These are phyloP conservation scores for Penium margaritaceum DNA, from an alignment of 139 green algal genomes.

Conservation along the genomic window DNA sequence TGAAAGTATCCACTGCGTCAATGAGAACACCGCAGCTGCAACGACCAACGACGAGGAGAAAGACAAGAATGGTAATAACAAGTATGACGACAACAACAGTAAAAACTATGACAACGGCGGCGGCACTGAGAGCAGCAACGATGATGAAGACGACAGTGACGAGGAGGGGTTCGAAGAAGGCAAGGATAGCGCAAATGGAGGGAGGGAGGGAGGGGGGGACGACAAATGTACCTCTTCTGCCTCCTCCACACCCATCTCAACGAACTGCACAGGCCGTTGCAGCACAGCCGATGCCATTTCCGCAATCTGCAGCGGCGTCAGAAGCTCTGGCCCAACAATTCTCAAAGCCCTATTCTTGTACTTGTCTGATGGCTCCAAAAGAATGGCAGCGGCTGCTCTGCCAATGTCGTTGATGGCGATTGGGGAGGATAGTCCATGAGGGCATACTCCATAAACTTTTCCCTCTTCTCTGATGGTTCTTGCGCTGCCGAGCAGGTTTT, in stretches of 20 bases:
- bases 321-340: background rate
- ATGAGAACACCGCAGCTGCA: too few relatives aligned
- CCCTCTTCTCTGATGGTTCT: background rate
- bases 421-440: slow-evolving; percentile 1
- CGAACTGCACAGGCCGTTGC: background rate
- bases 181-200: too few relatives aligned
- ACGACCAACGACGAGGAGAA: too few relatives aligned
- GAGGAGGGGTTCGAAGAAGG: too few relatives aligned
- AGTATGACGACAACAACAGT: too few relatives aligned
- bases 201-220: too few relatives aligned
- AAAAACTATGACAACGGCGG: too few relatives aligned
- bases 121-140: too few relatives aligned
- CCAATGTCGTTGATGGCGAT: slow-evolving; percentile 9
- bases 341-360: background rate
- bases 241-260: slow-evolving; percentile 1
- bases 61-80: too few relatives aligned
- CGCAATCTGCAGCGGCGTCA: background rate
- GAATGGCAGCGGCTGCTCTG: background rate
- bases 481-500: slow-evolving; percentile 1
- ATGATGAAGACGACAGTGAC: too few relatives aligned
- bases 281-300: background rate
- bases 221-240: slow-evolving; percentile 13
- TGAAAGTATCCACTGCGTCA: too few relatives aligned
- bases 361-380: background rate
- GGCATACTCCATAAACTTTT: background rate